Evolutionary conservation across 2,329 filamentous ascomycete genomes (phyloP), one percentile per base, ranked within the genome.

Genomic region (Pyrenophora seminiperda): DNA sequence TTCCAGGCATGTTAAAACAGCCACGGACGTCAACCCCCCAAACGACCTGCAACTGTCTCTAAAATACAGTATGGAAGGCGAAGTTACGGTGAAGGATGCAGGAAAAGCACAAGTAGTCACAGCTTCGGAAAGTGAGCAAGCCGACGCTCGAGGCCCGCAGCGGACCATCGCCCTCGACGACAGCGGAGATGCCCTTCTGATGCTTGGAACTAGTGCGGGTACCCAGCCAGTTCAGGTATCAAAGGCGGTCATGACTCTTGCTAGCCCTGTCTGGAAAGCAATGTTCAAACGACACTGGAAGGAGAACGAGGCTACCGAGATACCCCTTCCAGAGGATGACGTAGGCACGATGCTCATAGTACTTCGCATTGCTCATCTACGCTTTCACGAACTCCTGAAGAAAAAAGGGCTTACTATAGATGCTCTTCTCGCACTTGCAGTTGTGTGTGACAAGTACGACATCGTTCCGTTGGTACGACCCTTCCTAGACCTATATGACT

Each of bases 381-480:
- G 43, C 43, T 51, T 51, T 7, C 43, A 51, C 14, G 48, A 47
- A 10, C 30, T 51, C 18, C 51, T 38, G 5, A 14, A 45, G 30
- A 47, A 51, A 34, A 48, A 47, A 10, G 47, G 36, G 1, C 52
- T 71, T 3, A 42, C 36, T 1, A 58, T 68, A 2, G 14, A 55
- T 4, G 27, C 50, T 6, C 51, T 73, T 5, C 53, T 63, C 3
- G 44, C 62, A 13, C 47, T 73, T 7, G 61, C 67, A 0, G 53
- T 66, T 9, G 33, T 71, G 17, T 62, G 64, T 39, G 67, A 71
- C 47, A 69, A 70, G 22, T 73, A 73, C 38, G 61, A 61, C 22
- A 30, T 57, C 6, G 53, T 58, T 7, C 39, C 36, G 47, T 34
- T 65, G 53, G 59, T 77, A 65, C 47, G 50, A 1, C 48, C 48